phyloP scores from a whole-genome alignment of 768 basidiomycete genomes.

The Auricularia sp. region DNA sequence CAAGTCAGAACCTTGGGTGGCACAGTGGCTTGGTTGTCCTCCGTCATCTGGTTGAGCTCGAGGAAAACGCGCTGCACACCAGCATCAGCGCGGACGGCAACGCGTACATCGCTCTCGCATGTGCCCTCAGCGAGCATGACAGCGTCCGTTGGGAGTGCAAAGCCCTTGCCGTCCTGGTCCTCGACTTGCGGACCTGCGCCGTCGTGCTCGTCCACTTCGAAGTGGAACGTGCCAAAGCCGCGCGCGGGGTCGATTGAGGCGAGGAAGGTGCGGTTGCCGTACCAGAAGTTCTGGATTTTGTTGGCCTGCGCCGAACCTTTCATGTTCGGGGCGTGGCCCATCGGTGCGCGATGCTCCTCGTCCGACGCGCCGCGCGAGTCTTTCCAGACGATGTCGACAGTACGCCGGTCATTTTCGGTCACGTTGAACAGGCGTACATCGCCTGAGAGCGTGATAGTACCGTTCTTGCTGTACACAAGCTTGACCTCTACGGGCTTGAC shows the following conservation, averaged over 20 bases:
- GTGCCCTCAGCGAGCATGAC: not conserved
- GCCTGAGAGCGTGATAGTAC: not conserved
- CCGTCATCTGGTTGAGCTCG: not conserved
- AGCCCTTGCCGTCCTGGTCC: not conserved
- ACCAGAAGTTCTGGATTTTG: not conserved
- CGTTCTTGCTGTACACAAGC: not conserved
- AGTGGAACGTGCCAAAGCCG: not conserved
- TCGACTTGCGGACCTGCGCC: not conserved
- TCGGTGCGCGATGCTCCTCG: not conserved
- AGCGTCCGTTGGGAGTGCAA: not conserved
- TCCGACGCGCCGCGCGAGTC: not conserved
- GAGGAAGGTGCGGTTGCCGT: constrained; percentile 1
- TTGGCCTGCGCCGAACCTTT: not conserved
- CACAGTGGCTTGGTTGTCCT: not conserved
- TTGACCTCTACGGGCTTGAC: not conserved
- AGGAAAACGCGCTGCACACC: not conserved
- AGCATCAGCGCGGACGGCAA: not conserved
- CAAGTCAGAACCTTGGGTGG: not conserved
- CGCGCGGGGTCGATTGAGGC: not conserved
- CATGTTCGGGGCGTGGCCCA: not conserved
- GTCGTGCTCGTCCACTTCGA: not conserved
- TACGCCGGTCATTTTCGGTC: not conserved
- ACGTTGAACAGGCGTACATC: not conserved
- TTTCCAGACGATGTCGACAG: not conserved
- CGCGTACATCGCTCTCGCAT: not conserved